These are phyloP conservation scores for Periconia digitata DNA, from an alignment of 2,329 filamentous ascomycete genomes.

Conservation along the genomic window DNA sequence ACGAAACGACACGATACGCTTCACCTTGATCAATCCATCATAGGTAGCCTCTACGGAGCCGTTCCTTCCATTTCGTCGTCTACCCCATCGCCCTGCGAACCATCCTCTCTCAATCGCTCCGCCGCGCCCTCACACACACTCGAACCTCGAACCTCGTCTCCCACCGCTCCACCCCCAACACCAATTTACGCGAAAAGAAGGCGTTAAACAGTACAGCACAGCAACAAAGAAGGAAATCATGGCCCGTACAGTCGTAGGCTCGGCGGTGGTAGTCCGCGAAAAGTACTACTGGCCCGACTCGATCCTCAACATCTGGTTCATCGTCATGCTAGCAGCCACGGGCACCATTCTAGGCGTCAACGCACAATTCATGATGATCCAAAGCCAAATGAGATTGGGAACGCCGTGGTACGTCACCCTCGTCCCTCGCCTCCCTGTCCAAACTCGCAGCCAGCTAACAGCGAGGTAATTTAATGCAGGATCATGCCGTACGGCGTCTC, in stretches of 20 bases:
- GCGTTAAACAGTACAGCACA: background rate
- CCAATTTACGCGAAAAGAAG: too few relatives aligned
- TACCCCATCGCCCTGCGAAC: too few relatives aligned
- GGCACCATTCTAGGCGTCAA: slow-evolving; percentile 62
- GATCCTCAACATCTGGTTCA: slow-evolving; percentile 66
- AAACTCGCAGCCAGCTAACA: background rate
- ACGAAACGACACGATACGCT: too few relatives aligned
- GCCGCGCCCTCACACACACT: too few relatives aligned
- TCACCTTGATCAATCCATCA: too few relatives aligned
- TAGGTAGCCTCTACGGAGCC: too few relatives aligned
- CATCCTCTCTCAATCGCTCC: too few relatives aligned
- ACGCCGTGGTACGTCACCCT: slow-evolving; percentile 58
- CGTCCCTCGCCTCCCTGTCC: background rate
- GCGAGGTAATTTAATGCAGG: slow-evolving; percentile 45
- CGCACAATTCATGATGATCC: slow-evolving; percentile 61
- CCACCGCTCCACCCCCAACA: too few relatives aligned
- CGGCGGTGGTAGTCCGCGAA: slow-evolving; percentile 48
- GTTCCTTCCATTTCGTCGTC: too few relatives aligned
- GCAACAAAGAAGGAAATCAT: slow-evolving; percentile 20
- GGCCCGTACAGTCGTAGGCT: slow-evolving; percentile 43
- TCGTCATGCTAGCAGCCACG: slow-evolving; percentile 61
- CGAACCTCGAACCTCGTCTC: too few relatives aligned
- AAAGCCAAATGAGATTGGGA: slow-evolving; percentile 57
- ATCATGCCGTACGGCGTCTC: slow-evolving; percentile 66
- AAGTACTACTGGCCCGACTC: slow-evolving; percentile 67